phyloP scores from a whole-genome alignment of 2,329 filamentous ascomycete genomes.

The Aspergillus tubingensis region DNA sequence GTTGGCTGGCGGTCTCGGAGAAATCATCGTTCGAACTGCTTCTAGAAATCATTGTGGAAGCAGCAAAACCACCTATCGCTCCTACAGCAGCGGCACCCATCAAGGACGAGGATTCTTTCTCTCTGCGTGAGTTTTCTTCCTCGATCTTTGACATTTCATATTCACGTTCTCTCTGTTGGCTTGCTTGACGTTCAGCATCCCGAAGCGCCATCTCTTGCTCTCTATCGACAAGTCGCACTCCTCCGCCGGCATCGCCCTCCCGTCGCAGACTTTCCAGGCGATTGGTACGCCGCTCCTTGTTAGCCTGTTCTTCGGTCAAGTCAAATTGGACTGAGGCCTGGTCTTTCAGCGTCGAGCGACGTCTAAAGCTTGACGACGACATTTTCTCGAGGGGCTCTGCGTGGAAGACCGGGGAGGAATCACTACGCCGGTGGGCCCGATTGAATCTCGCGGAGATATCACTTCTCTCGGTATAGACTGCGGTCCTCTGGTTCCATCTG shows the following conservation, averaged over 20 bases:
- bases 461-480: constrained; percentile 13
- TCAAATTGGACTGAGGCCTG: constrained; percentile 58
- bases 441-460: constrained; percentile 7
- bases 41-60: constrained; percentile 44
- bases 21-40: constrained; percentile 30
- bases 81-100: constrained; percentile 50
- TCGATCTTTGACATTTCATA: constrained; percentile 10
- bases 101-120: constrained; percentile 36
- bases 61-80: constrained; percentile 52
- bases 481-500: constrained; percentile 12
- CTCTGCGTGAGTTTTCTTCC: constrained; percentile 22
- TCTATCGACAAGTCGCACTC: constrained; percentile 30
- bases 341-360: constrained; percentile 39
- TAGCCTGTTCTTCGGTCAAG: constrained; percentile 58
- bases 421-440: constrained; percentile 41
- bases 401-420: constrained; percentile 49
- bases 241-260: constrained; percentile 23
- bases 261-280: constrained; percentile 27
- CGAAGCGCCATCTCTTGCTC: constrained; percentile 27
- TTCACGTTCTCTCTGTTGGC: constrained; percentile 27
- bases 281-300: constrained; percentile 47
- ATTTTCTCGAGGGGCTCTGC: constrained; percentile 31
- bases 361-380: constrained; percentile 29
- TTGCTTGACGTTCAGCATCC: constrained; percentile 20
- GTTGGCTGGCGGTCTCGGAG: constrained; percentile 32